Conservation (phyloP, 768 basidiomycete species). For the Chlorophyllum brunneum region DNA sequence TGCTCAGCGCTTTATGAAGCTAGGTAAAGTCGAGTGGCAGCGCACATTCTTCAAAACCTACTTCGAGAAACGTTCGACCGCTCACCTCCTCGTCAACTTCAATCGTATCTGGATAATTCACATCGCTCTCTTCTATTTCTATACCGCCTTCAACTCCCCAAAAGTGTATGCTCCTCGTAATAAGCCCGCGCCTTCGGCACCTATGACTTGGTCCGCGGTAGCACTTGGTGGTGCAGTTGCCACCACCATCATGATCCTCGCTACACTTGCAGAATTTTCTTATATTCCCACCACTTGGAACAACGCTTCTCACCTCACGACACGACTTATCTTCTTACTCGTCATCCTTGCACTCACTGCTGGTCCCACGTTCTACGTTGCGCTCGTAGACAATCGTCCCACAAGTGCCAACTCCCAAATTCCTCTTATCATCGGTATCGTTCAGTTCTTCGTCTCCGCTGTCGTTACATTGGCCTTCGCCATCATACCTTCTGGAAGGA, state of each 20-base stretch:
- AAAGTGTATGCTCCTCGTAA: constrained; percentile 78
- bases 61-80: constrained; percentile 89
- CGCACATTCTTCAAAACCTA: constrained; percentile 99
- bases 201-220: constrained; percentile 94
- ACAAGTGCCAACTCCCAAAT: constrained; percentile 47
- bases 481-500: constrained; percentile 90
- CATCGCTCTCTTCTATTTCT: constrained; percentile 91
- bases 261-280: constrained; percentile 91
- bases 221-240: constrained; percentile 96
- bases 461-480: constrained; percentile 80
- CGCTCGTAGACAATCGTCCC: constrained; percentile 68
- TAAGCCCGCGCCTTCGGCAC: constrained; percentile 64
- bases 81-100: constrained; percentile 97
- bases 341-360: constrained; percentile 90
- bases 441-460: constrained; percentile 91
- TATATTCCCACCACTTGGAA: constrained; percentile 99
- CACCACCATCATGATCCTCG: constrained; percentile 88
- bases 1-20: constrained; percentile 88
- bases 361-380: constrained; percentile 93
- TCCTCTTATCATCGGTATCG: constrained; percentile 88
- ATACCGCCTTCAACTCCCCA: constrained; percentile 96
- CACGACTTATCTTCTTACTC: constrained; percentile 87
- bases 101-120: constrained; percentile 99
- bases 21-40: constrained; percentile 91
- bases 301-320: constrained; percentile 94